Evolutionary conservation across 129 eudicot species (phyloP), one percentile per base, ranked within the genome.

Genomic region (Saposhnikovia divaricata): DNA sequence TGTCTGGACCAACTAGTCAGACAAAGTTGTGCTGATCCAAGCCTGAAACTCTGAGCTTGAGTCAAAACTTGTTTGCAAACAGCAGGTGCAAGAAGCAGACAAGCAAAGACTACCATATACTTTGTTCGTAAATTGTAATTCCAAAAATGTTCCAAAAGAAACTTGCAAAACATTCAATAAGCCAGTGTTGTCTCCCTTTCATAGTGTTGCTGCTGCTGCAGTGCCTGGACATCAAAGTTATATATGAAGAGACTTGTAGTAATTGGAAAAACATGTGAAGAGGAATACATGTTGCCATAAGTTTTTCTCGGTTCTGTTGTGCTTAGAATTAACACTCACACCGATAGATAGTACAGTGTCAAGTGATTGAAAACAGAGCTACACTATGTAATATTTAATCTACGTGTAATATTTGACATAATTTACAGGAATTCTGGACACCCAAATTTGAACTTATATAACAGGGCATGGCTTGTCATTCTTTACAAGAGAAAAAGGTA

Each of bases 171-270:
- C 59, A 16, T 51, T 16, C 21, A 16, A 51, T 5, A 15, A 9
- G 91, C 88, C 34, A 95, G 77, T 55, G 92, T 90, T 74, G 91
- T 86, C 87, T 92, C 97, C 80, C 82, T 90, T 66, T 95, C 97
- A 71, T 92, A 95, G 90, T 87, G 86, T 80, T 92, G 99, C 75
- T 95, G 97, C 85, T 95, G 96, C 77, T 90, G 99, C 42, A 95
- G 81, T 75, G 84, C 90, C 97, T 95, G 79, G 72, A 74, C 19
- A 71, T 31, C n/a, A 42, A 75, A 27, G 46, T 55, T 47, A 76
- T 50, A 47, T 55, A 72, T 73, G 77, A 75, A 78, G 79, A 39
- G 38, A 38, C 63, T 40, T 10, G n/a, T 55, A 48, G 68, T 9
- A 28, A 37, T 46, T 25, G 25, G 71, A 0, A 31, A 31, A 53